Evolutionary conservation across 352 stramenopile genomes (phyloP), one percentile per base, ranked within the genome.

Genomic region (Phytophthora syringae): DNA sequence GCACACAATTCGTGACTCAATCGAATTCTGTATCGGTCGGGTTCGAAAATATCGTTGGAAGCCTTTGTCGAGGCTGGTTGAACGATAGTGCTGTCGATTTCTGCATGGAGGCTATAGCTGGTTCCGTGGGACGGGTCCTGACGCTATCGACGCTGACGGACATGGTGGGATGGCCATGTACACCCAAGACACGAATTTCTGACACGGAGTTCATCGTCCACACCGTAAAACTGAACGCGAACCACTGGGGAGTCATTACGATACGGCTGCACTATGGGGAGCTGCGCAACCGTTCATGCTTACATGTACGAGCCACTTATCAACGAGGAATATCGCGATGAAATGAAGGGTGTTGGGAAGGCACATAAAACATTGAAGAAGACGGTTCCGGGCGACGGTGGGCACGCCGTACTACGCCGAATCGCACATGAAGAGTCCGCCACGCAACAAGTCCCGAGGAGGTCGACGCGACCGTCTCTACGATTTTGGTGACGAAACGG

Each of bases 241-340:
- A 45, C n/a, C 52, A 60, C 20, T 60, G 40, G 52, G 52, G 52
- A 24, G n/a, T 59, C 9, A 52, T 60, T n/a, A 52, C 52, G 4
- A 20, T 49, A n/a, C 10, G 42, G 4, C 21, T 52, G 15, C 25
- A 44, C 10, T 52, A 60, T 12, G 16, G n/a, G 12, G 32, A 39
- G 32, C 2, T 12, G 32, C 32, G 7, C 36, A 34, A 11, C 28
- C 30, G n/a, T 52, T 16, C 52, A 52, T 45, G 27, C 20, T 16
- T 52, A 45, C 10, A 47, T 60, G 9, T 52, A 60, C 28, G 52
- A 60, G 28, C 52, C 40, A 1, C 12, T 52, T 1, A 45, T 60
- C 28, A 28, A 52, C 15, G 42, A 34, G 15, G 15, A n/a, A n/a
- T 60, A 60, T 45, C 52, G 30, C 2, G 52, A 44, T 4, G 20